Percentiles rank a stretch among this genome's conserved stretches.
These are phyloP conservation scores for Cladosporium halotolerans DNA, from an alignment of 2,329 filamentous ascomycete genomes.

Conservation along the genomic window DNA sequence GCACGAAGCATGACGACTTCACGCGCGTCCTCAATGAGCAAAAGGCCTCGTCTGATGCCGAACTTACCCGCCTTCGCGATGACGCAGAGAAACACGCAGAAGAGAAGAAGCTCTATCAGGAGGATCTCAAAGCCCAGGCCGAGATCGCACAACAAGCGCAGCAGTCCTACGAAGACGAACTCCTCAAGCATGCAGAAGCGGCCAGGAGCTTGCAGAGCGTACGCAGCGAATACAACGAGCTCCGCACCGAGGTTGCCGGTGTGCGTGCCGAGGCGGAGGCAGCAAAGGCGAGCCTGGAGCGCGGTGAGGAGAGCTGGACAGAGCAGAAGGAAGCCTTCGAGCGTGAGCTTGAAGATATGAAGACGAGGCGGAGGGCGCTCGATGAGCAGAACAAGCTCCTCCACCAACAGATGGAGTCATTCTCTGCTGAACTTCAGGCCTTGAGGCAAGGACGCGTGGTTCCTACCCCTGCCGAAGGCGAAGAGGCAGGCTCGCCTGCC, in stretches of 20 bases:
- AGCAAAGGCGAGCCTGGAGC: constrained; percentile 68
- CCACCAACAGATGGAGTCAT: constrained; percentile 78
- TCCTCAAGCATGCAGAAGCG: constrained; percentile 94
- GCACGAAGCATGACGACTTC: constrained; percentile 73
- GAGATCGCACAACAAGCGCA: constrained; percentile 90
- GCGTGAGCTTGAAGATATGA: constrained; percentile 73
- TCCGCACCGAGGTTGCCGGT: constrained; percentile 72
- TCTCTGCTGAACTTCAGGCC: constrained; percentile 66
- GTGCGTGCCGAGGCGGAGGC: constrained; percentile 78
- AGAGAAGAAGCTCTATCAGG: constrained; percentile 76
- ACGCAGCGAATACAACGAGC: constrained; percentile 70
- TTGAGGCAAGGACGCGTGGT: constrained; percentile 67
- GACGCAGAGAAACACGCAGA: constrained; percentile 74
- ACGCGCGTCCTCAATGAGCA: constrained; percentile 70
- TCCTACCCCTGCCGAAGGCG: constrained; percentile 48
- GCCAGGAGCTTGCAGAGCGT: constrained; percentile 75
- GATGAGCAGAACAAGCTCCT: constrained; percentile 85
- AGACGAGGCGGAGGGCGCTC: constrained; percentile 72
- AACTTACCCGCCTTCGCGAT: constrained; percentile 75
- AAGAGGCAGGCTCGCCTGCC: constrained; percentile 33
- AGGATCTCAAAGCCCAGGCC: constrained; percentile 87
- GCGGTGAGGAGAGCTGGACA: constrained; percentile 82
- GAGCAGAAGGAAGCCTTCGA: constrained; percentile 76
- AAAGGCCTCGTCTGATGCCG: constrained; percentile 69
- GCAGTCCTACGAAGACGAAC: constrained; percentile 88